Evolutionary conservation across 2,329 filamentous ascomycete genomes (phyloP), one percentile per base, ranked within the genome.

Genomic region (Aspergillus sp.): DNA sequence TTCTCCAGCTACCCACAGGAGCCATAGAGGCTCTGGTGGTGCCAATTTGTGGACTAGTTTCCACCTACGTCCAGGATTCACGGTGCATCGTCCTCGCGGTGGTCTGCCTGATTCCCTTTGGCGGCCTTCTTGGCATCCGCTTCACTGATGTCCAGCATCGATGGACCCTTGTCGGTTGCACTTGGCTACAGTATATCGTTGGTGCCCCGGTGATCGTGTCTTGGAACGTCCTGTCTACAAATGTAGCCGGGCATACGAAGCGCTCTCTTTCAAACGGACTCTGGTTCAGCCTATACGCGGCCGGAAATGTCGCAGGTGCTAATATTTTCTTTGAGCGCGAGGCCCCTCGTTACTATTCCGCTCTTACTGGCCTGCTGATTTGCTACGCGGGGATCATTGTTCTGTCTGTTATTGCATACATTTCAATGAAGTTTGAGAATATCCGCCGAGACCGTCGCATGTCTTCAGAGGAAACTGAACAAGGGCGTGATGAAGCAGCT

Each of bases 201-300:
- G 82, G 82, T 4, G 79, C 80, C 0, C 79, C 82, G 0, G 77
- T 84, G 2, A 79, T 84, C 45, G 63, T 84, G 1, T 81, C 74
- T 42, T 85, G 82, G 82, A 83, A 82, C 24, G 63, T 84, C 0
- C 76, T 82, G 12, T 79, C 75, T 2, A 72, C 77, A n/a, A 81
- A 55, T 76, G 70, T 79, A 12, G 77, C 80, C 0, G 82, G 82
- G 0, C 81, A 85, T 63, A 84, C 81, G 2, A 84, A 84, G 70
- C 77, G 82, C 36, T 78, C 75, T 10, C 75, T 79, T 0, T 78
- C 81, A 0, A 80, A 82, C 26, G 81, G 81, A 0, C 59, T 82
- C 18, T 82, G 80, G 75, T 84, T 84, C 62, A 69, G 77, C 0
- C 75, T 81, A 5, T 72, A 82, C 59, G 80, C 80, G 0, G 78